Conservation (phyloP, 2,329 filamentous ascomycete genomes). For the Hypoxylon sp. region DNA sequence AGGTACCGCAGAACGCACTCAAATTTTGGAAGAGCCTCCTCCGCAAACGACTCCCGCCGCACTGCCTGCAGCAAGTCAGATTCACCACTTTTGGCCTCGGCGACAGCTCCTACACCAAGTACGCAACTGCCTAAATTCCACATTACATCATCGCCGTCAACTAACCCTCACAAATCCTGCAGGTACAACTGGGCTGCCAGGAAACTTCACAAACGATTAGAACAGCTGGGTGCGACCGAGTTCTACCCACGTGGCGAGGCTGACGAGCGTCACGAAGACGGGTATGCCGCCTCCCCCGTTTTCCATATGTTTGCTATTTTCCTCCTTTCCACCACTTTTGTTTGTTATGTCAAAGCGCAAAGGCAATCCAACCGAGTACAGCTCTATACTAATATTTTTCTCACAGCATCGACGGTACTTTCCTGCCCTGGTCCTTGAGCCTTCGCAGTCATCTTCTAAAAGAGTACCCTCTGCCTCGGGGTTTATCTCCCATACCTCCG, state of each 20-base stretch:
- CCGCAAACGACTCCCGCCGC: constrained; percentile 80
- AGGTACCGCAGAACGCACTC: constrained; percentile 86
- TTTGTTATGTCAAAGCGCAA: constrained; percentile 13
- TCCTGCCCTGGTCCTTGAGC: constrained; percentile 80
- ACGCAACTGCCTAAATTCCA: constrained; percentile 50
- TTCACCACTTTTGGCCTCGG: constrained; percentile 94
- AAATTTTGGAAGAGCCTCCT: constrained; percentile 89
- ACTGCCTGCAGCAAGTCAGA: constrained; percentile 75
- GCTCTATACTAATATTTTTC: constrained; percentile 25
- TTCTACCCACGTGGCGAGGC: constrained; percentile 86
- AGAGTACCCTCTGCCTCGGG: constrained; percentile 77
- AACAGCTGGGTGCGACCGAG: constrained; percentile 84
- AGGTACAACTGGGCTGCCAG: constrained; percentile 95
- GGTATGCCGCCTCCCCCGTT: constrained; percentile 59
- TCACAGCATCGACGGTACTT: constrained; percentile 82
- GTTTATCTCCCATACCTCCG: constrained; percentile 78
- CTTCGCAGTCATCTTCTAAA: constrained; percentile 77
- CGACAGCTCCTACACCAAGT: constrained; percentile 95
- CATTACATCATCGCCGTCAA: constrained; percentile 29
- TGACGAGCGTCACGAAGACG: constrained; percentile 94
- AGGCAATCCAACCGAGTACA: not conserved
- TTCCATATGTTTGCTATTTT: constrained; percentile 14
- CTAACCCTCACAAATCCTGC: constrained; percentile 29
- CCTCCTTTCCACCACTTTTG: not conserved
- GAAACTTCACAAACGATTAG: constrained; percentile 86